Percentiles rank a stretch among this genome's conserved stretches.
phyloP scores from a whole-genome alignment of 139 green algal genomes.

The Pleodorina starrii region DNA sequence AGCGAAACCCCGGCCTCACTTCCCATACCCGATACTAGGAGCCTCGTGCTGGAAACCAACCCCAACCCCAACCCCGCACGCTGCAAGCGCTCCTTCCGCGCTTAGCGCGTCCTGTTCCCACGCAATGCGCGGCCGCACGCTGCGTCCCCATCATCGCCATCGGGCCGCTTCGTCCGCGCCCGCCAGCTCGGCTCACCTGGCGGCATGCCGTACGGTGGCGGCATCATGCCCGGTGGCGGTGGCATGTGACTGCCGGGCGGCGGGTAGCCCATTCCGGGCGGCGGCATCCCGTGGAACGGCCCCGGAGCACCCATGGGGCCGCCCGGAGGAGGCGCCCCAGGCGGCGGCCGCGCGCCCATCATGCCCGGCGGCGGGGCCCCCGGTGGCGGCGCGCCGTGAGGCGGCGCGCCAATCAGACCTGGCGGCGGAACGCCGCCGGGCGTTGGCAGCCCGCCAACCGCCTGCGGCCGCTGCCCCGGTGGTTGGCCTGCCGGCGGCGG shows the following conservation, averaged over 20 bases:
- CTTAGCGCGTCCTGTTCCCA: no score
- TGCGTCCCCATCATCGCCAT: no score
- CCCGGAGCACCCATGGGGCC: background rate
- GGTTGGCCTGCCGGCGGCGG: background rate
- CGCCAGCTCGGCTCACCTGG: background rate
- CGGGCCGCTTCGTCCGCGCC: background rate
- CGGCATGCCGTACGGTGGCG: constrained; percentile 3
- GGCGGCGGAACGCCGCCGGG: background rate
- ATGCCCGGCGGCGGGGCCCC: background rate
- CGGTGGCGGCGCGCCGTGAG: background rate
- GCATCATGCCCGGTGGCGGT: background rate
- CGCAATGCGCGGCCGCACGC: no score
- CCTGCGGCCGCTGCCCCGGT: background rate
- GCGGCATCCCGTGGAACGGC: background rate
- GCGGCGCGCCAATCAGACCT: background rate
- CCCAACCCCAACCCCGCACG: no score
- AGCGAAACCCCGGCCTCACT: no score
- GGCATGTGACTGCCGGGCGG: background rate
- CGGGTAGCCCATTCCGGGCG: constrained; percentile 17
- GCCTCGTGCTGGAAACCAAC: no score
- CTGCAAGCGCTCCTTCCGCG: no score
- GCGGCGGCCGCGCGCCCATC: background rate
- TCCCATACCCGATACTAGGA: no score
- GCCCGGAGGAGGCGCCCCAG: background rate
- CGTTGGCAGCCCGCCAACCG: background rate